These are phyloP conservation scores for Trametes villosa DNA, from an alignment of 768 basidiomycete species.

Conservation along the genomic window DNA sequence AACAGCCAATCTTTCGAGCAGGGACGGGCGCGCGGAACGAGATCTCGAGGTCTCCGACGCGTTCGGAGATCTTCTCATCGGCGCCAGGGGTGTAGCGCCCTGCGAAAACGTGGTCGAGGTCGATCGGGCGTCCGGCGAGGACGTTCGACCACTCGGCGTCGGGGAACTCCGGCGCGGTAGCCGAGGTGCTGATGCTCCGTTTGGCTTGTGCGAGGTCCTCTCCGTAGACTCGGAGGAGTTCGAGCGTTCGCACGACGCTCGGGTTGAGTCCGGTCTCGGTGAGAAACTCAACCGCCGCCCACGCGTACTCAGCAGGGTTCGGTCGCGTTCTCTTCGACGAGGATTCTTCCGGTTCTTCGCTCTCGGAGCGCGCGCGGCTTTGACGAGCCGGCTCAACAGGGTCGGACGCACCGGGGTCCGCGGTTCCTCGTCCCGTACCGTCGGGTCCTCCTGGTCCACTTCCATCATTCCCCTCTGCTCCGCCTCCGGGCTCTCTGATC, in stretches of 20 bases:
- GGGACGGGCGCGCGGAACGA: slow-evolving; percentile 13
- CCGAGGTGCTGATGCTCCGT: neutral
- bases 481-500: too few relatives aligned
- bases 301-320: neutral
- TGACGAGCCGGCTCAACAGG: neutral
- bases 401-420: neutral
- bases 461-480: neutral
- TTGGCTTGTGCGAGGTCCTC: slow-evolving; percentile 16
- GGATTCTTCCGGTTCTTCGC: neutral
- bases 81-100: slow-evolving; percentile 19
- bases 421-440: too few relatives aligned
- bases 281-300: neutral
- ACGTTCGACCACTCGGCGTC: slow-evolving; percentile 34
- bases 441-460: neutral
- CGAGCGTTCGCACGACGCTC: neutral
- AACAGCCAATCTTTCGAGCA: slow-evolving; percentile 21
- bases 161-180: slow-evolving; percentile 29
- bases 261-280: neutral
- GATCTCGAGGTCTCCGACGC: slow-evolving; percentile 28
- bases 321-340: neutral
- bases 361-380: neutral
- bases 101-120: slow-evolving; percentile 36
- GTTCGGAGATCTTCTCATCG: slow-evolving; percentile 17
- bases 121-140: slow-evolving; percentile 30
- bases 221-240: neutral